Evolutionary conservation across 768 basidiomycete species (phyloP), one percentile per base, ranked within the genome.

Genomic region (Russula dissimulans): DNA sequence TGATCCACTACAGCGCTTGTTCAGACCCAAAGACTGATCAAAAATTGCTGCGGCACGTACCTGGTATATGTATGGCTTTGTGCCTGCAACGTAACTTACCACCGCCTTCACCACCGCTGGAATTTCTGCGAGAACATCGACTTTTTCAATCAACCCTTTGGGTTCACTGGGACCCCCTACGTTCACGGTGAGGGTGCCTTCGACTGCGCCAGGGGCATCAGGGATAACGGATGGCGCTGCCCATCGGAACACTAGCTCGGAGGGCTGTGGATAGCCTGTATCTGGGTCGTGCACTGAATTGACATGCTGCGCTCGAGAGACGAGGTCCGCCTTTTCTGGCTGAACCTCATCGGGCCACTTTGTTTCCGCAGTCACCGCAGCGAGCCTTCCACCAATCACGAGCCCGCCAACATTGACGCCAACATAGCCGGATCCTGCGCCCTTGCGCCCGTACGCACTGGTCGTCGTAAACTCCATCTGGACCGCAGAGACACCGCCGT

Each of bases 381-480:
- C 87, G 53, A 95, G 74, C 73, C 89, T 90, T 49, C 85, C 86
- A 7, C 81, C 88, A 26, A 92, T 76, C 18, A 95, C 92, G 59
- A 97, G 70, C 36, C 84, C 83, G 26, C 97, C 97, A 32, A 99
- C 73, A 71, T 89, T 97, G 62, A 92, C 85, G 47, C 77, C 78
- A n/a, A 87, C 89, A 42, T 85, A 84, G 3, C 94, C 94, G 3
- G 89, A 90, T 18, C 89, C 90, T 5, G 81, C 63, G 17, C 91
- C 92, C 61, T 83, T 81, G 64, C 81, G 83, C 6, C 95, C 95
- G 70, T 95, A 83, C 17, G 79, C 75, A 50, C 87, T 80, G 2
- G 80, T 82, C 3, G 95, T 97, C 64, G 84, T 91, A 66, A 97
- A 92, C 71, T 98, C 97, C 95, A 97, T 97, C 76, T 91, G 88